Base-by-base conservation (phyloP, 805 yeast species). In the Scheffersomyces ergatensis region DNA sequence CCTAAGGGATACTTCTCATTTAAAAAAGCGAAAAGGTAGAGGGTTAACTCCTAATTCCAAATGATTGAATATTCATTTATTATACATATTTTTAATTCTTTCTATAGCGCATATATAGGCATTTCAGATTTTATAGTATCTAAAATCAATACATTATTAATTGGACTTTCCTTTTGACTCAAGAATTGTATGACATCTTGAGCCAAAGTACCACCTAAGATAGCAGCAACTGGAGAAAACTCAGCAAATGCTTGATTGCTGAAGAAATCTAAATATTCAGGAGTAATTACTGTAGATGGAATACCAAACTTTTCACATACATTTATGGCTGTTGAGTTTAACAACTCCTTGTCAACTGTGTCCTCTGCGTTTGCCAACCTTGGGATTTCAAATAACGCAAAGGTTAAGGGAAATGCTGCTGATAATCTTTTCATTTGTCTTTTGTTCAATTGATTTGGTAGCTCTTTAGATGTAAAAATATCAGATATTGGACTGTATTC, bases 151-250 rank as follows among this genome's bases (percentile, higher is more conserved):
- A 87, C 71, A 57, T 93, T 93, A 57, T 89, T 90, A 29, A 90
- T 71, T 2, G 97, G 96, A 32, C 81, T 72, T 51, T 87, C 89
- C 49, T 82, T 79, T 49, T 78, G 77, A 33, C 93, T 84, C 38
- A 92, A 62, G 40, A 75, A 80, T 63, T 93, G 93, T 34, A 93
- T 85, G 12, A 89, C 83, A 58, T 90, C 97, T 62, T 93, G 99
- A 2, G 95, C 85, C 18, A 92, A 62, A 1, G 88, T 75, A 1
- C 98, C 99, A 5, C 98, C 99, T 5, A 92, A 50, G 2, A 93
- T 77, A 0, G 98, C 95, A 4, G 93, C 80, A 0, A 83, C 82
- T 1, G 97, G 96, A 9, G 89, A 76, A 49, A 85, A 78, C 54
- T 89, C 95, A 2, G 88, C 62, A 46, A 54, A 67, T 6, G 72